Percentiles rank a stretch among this genome's conserved stretches.
Conservation (phyloP, 2,329 filamentous ascomycete species). For the Phialemonium atrogriseum region DNA sequence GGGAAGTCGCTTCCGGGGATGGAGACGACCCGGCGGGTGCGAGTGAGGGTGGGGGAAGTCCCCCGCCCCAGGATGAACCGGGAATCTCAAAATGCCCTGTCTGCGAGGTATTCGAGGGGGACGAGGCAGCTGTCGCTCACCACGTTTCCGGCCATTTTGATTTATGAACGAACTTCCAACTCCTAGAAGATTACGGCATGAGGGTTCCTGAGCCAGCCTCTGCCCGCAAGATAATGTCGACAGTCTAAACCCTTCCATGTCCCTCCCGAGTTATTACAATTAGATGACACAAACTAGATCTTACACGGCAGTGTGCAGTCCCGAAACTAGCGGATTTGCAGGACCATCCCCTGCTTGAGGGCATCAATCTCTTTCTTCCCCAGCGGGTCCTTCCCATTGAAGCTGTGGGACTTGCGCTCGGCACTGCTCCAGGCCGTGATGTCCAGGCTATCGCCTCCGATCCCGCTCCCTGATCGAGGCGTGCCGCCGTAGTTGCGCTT, state of each 20-base stretch:
- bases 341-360: conserved; percentile 27
- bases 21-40: conserved; percentile 6
- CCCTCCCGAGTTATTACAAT: no score
- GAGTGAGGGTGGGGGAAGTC: no score
- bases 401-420: conserved; percentile 22
- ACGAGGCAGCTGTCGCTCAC: conserved; percentile 58
- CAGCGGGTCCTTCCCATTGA: conserved; percentile 27
- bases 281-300: conserved; percentile 6
- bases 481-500: conserved; percentile 7
- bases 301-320: no score
- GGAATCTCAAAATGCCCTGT: conserved; percentile 47
- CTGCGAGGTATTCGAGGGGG: conserved; percentile 57
- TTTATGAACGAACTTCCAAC: no score
- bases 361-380: conserved; percentile 20
- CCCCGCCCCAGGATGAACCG: conserved; percentile 3
- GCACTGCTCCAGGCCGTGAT: conserved; percentile 23
- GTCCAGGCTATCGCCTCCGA: conserved; percentile 30
- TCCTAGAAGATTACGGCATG: no score
- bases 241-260: no score
- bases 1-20: conserved; percentile 2
- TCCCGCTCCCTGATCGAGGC: conserved; percentile 7
- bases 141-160: conserved; percentile 56
- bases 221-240: no score
- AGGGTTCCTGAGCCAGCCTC: no score
- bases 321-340: no score